Conservation (phyloP, 2,329 filamentous ascomycete species). For the Fusarium paranaense region DNA sequence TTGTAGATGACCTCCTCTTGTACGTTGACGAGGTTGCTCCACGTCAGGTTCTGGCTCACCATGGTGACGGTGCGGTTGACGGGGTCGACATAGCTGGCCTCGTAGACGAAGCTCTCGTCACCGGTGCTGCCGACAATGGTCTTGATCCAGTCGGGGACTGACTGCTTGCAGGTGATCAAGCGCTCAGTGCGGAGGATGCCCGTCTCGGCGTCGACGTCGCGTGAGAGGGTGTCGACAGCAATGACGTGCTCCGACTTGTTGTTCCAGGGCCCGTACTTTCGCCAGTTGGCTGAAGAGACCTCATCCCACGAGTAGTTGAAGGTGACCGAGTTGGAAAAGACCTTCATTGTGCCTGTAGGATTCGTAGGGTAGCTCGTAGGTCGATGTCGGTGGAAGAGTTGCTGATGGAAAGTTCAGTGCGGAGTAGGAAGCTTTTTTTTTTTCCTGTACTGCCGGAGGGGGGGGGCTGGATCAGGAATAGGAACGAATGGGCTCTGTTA, state of each 20-base stretch:
- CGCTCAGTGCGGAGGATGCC: slow-evolving; percentile 72
- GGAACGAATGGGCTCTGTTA: background rate
- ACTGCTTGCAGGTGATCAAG: slow-evolving; percentile 71
- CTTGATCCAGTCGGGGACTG: slow-evolving; percentile 82
- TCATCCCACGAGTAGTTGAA: slow-evolving; percentile 99
- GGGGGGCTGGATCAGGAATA: slow-evolving; percentile 5
- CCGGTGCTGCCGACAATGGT: slow-evolving; percentile 78
- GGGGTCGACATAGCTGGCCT: slow-evolving; percentile 95
- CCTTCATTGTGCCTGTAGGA: slow-evolving; percentile 78
- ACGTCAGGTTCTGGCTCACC: slow-evolving; percentile 95
- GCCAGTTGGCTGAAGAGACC: slow-evolving; percentile 97
- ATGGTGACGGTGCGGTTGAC: slow-evolving; percentile 88
- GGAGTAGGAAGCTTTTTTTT: slow-evolving; percentile 38
- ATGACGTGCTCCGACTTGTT: slow-evolving; percentile 97
- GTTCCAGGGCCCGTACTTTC: slow-evolving; percentile 99
- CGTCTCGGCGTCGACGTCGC: slow-evolving; percentile 67
- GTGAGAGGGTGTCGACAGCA: slow-evolving; percentile 91
- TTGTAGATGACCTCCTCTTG: slow-evolving; percentile 93
- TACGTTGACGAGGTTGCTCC: slow-evolving; percentile 88
- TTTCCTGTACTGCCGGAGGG: background rate
- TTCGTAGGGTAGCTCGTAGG: slow-evolving; percentile 16
- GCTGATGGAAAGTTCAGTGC: background rate
- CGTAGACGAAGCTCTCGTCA: slow-evolving; percentile 90
- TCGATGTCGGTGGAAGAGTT: background rate
- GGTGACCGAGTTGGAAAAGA: slow-evolving; percentile 89